Evolutionary conservation across 1,139 yeast genomes (phyloP).

Genomic region (Nakaseomyces glabratus): DNA sequence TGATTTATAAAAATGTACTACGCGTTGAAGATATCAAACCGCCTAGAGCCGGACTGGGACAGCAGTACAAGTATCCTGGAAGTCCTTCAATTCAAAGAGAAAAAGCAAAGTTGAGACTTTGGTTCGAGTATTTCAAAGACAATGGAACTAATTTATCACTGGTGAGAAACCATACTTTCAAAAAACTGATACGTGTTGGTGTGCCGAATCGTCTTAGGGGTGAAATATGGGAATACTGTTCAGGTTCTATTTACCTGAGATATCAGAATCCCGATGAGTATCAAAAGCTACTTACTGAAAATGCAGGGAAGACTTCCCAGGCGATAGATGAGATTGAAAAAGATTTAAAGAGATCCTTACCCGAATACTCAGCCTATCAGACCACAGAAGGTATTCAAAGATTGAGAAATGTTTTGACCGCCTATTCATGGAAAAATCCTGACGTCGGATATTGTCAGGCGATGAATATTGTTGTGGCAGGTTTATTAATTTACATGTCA

Average conservation of each 20-base stretch:
- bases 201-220: constrained; percentile 88
- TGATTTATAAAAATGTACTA: constrained; percentile 49
- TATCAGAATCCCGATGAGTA: constrained; percentile 57
- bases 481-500: constrained; percentile 81
- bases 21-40: constrained; percentile 39
- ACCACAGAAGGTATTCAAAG: constrained; percentile 74
- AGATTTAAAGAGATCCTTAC: constrained; percentile 86
- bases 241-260: constrained; percentile 77
- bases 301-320: constrained; percentile 55
- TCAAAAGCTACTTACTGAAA: constrained; percentile 45
- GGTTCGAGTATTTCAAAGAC: constrained; percentile 82
- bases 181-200: constrained; percentile 78
- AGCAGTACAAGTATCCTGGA: constrained; percentile 80
- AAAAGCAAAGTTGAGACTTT: constrained; percentile 75
- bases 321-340: constrained; percentile 97
- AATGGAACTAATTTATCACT: constrained; percentile 81
- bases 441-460: constrained; percentile 99
- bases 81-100: constrained; percentile 70
- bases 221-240: constrained; percentile 88
- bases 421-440: constrained; percentile 95
- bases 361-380: constrained; percentile 94
- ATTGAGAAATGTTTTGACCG: constrained; percentile 78
- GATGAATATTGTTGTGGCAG: constrained; percentile 96
- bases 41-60: constrained; percentile 82
- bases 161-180: constrained; percentile 66